Base-by-base conservation (phyloP, 2,329 filamentous ascomycete species). In the Thielaviopsis populi region DNA sequence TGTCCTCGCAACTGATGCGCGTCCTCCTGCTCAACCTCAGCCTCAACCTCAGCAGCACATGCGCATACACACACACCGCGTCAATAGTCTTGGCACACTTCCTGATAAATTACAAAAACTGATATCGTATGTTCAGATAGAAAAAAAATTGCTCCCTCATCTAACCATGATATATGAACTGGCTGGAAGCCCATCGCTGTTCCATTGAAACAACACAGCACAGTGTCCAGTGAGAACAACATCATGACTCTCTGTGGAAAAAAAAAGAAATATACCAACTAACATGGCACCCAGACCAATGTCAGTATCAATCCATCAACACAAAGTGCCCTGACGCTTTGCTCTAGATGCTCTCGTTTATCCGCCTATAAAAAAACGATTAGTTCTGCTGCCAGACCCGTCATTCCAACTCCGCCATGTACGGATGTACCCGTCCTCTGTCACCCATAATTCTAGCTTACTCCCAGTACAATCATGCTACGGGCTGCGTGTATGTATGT, bases 101-200 rank as follows among this genome's bases (percentile, higher is more conserved):
- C 11, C 11, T 15, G 41, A 54, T 33, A 3, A n/a, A 56, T 56
- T 56, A 33, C 27, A 56, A 33, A 17, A 56, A 37, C 27, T 56
- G 24, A 33, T 56, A 6, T 56, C 53, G 37, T 56, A 56, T 56
- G 53, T 56, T 56, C 53, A 37, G 53, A 56, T 56, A 37, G 22
- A 40, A 43, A 60, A 64, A 43, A 54, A 54, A 46, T 46, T 15
- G 11, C 17, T 22, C 33, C 30, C 41, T 62, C 59, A 65, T 65
- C 50, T 62, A 59, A 53, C 43, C 43, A 54, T 63, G 27, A 65
- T 62, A 65, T 62, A 62, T 60, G 43, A 62, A 58, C 60, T 41
- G 56, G 22, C 17, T 15, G 43, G 24, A 59, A 50, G 62, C 46
- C 33, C 17, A 53, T 40, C 6, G 22, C 30, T 62, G 24, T 62